phyloP scores from a whole-genome alignment of 495 filamentous ascomycete species.

The Tuber indicum region DNA sequence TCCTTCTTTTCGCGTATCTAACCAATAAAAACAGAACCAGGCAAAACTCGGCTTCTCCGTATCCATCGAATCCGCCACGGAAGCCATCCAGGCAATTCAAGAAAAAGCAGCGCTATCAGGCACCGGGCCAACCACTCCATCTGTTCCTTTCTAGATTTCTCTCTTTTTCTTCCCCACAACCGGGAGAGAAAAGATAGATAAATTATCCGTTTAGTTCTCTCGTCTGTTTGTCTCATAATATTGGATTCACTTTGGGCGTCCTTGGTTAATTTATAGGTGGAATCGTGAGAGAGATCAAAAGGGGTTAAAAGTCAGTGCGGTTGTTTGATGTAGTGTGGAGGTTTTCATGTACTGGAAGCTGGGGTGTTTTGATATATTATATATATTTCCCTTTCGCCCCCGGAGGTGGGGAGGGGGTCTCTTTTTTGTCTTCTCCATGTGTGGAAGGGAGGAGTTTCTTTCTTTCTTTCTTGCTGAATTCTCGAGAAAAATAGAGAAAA shows the following conservation, averaged over 20 bases:
- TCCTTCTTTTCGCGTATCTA: conserved; percentile 23
- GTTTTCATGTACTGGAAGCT: background rate
- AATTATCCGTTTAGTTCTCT: conserved; percentile 1
- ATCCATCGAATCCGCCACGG: conserved; percentile 79
- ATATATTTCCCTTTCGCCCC: background rate
- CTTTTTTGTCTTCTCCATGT: background rate
- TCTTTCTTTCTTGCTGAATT: background rate
- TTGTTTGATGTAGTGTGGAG: background rate
- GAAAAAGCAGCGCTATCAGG: conserved; percentile 55
- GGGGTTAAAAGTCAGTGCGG: background rate
- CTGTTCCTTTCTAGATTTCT: conserved; percentile 49
- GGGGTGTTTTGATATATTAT: background rate
- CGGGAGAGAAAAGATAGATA: background rate
- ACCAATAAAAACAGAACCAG: conserved; percentile 59
- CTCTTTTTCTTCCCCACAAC: background rate
- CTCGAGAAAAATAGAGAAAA: background rate
- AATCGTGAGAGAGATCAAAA: background rate
- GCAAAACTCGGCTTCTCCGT: conserved; percentile 92
- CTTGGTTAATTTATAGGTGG: conserved; percentile 4
- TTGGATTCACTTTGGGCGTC: background rate
- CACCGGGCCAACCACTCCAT: conserved; percentile 46
- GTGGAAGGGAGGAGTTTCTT: background rate
- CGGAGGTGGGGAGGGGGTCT: background rate
- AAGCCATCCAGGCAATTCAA: conserved; percentile 89
- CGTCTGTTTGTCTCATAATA: background rate